Evolutionary conservation across 139 green algal genomes (phyloP), one percentile per base, ranked within the genome.

Genomic region (Chlorella sp.): DNA sequence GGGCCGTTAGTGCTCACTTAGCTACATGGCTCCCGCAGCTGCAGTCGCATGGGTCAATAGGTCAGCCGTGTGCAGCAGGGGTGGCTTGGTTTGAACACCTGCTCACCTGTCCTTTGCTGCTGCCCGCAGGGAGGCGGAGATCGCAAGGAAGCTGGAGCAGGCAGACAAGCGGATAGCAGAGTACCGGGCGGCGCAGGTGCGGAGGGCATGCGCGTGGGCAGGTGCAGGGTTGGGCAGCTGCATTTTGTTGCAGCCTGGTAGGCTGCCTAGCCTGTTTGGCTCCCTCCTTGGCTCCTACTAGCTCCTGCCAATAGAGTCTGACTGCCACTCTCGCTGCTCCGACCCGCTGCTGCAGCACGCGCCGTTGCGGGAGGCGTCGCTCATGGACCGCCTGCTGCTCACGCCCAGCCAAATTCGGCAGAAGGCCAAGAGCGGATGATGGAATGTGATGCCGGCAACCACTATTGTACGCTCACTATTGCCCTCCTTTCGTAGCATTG

Each of bases 131-230:
- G 57, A 86, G 62, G 47, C 76, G 16, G 80, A 75, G 6, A 89
- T 91, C 23, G 62, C 85, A 26, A 73, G 74, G n/a, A 91, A 91
- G 12, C 30, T 92, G 57, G 80, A 73, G 41, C 75, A 67, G 67
- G 87, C 87, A 76, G 70, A 88, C 32, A 38, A 86, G 44, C 81
- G 67, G 28, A 83, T 92, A 39, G 86, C 85, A 62, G 80, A 74
- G 0, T 86, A 92, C 75, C 47, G 86, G 86, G 88, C 90, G 70
- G 51, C 51, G 51, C 51, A 60, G 23, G 80, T 62, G 47, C 18
- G 70, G 1, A 36, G n/a, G n/a, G n/a, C n/a, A n/a, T n/a, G n/a
- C n/a, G n/a, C n/a, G n/a, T n/a, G n/a, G n/a, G n/a, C n/a, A n/a
- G n/a, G n/a, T n/a, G n/a, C n/a, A n/a, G n/a, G n/a, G n/a, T n/a